Evolutionary conservation across 2,329 filamentous ascomycete genomes (phyloP), one percentile per base, ranked within the genome.

Genomic region (Fusarium sp.): DNA sequence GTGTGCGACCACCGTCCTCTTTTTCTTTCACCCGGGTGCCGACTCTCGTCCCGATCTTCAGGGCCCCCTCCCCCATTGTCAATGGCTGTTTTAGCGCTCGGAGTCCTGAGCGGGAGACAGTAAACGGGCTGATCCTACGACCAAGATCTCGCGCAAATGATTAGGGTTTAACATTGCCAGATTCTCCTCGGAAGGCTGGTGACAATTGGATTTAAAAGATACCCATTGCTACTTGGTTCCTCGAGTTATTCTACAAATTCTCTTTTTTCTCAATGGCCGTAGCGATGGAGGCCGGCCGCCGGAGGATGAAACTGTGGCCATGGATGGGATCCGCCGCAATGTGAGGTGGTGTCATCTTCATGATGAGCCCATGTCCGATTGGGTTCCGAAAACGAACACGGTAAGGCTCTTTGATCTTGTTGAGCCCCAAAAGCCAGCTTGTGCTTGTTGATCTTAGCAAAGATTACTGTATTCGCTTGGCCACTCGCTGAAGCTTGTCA

Each of bases 331-430:
- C 35, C 65, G 45, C 57, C 50, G 37, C 23, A 64, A 64, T 32
- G 32, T 70, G 57, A 64, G 18, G 32, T 70, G 60, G 71, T 75
- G 67, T 68, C 69, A 76, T 61, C 16, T 61, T 59, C 32, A 45
- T 58, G 27, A 61, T 73, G 66, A 75, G 59, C 62, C 69, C 20
- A 41, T 64, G 67, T 57, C 52, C 68, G 69, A 60, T 58, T 56
- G 68, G 68, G 59, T 77, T 70, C 76, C 76, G 76, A 78, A 75
- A 78, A 76, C 74, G 76, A 78, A 77, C 71, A 78, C 76, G 66
- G 60, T 25, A 32, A 32, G 27, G 27, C 54, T 63, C n/a, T 66
- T 63, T 50, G 65, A 45, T 30, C 39, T 41, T 48, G n/a, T 54
- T 54, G 48, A 54, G 48, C 48, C 48, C 48, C 48, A 52, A 52